Conservation (phyloP, 768 basidiomycete genomes). For the Cystobasidium onofrii region DNA sequence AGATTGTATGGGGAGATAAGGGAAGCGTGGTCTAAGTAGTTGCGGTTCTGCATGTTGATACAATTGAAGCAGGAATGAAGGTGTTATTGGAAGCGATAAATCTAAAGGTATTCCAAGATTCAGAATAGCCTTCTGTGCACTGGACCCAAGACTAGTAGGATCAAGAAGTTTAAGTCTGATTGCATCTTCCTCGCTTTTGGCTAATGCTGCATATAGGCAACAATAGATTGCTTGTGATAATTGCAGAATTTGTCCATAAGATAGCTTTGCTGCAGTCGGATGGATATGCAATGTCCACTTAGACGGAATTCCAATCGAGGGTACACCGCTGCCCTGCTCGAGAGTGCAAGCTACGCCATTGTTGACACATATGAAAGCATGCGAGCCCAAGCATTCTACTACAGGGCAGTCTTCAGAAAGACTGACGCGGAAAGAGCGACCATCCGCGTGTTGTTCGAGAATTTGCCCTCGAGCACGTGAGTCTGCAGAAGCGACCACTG, state of each 20-base stretch:
- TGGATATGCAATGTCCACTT: constrained; percentile 12
- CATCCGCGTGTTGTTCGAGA: neutral
- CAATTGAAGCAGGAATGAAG: neutral
- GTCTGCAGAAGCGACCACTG: neutral
- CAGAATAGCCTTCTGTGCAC: neutral
- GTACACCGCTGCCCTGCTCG: neutral
- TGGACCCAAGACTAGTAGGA: neutral
- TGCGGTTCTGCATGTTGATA: constrained; percentile 1
- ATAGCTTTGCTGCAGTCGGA: neutral
- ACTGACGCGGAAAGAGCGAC: neutral
- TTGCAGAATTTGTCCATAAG: neutral
- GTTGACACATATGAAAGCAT: neutral
- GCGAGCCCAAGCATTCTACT: neutral
- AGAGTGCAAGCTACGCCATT: constrained; percentile 10
- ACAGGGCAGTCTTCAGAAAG: neutral
- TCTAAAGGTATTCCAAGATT: neutral
- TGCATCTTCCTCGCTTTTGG: neutral
- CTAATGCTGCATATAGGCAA: constrained; percentile 15
- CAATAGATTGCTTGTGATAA: neutral
- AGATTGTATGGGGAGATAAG: neutral
- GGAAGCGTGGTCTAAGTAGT: neutral
- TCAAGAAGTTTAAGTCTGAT: neutral
- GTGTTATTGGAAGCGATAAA: neutral
- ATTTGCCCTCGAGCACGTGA: neutral
- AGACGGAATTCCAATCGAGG: neutral